These are phyloP conservation scores for Bipolaris cookei DNA, from an alignment of 2,329 filamentous ascomycete species.

Conservation along the genomic window DNA sequence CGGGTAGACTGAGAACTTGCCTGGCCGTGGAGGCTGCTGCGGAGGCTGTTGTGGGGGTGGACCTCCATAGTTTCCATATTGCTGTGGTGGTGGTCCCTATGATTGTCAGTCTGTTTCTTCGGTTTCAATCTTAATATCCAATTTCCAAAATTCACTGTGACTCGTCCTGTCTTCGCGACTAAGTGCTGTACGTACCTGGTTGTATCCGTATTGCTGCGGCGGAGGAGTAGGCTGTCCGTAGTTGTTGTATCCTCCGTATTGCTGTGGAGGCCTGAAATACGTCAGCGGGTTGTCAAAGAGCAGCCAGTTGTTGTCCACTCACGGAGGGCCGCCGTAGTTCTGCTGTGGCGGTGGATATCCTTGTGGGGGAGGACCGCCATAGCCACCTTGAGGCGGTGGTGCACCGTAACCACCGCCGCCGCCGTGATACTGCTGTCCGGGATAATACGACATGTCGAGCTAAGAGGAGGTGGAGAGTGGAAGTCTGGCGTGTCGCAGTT, in stretches of 20 bases:
- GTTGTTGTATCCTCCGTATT: slow-evolving; percentile 49
- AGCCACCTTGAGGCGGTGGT: slow-evolving; percentile 50
- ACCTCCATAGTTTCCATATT: slow-evolving; percentile 10
- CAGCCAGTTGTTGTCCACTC: slow-evolving; percentile 18
- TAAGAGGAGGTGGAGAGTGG: slow-evolving; percentile 6
- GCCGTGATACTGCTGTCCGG: slow-evolving; percentile 52
- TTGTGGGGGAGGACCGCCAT: slow-evolving; percentile 40
- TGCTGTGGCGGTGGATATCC: slow-evolving; percentile 38
- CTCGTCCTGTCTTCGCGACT: slow-evolving; percentile 4
- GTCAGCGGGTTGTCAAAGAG: slow-evolving; percentile 20
- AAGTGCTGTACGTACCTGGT: slow-evolving; percentile 40
- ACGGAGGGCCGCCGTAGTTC: slow-evolving; percentile 42
- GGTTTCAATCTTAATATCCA: neutral
- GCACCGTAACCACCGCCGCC: slow-evolving; percentile 41
- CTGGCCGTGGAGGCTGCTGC: slow-evolving; percentile 30
- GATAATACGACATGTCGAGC: slow-evolving; percentile 50
- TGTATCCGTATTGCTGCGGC: slow-evolving; percentile 54
- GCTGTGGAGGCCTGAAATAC: slow-evolving; percentile 35
- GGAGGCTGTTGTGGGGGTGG: slow-evolving; percentile 37
- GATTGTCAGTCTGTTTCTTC: neutral
- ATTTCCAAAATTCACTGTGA: neutral
- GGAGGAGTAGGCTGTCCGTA: slow-evolving; percentile 50
- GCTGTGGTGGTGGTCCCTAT: slow-evolving; percentile 8
- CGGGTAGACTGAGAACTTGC: slow-evolving; percentile 16
- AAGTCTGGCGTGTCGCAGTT: slow-evolving; percentile 4